Conservation (phyloP, 768 basidiomycete species). For the Suillus sp. region DNA sequence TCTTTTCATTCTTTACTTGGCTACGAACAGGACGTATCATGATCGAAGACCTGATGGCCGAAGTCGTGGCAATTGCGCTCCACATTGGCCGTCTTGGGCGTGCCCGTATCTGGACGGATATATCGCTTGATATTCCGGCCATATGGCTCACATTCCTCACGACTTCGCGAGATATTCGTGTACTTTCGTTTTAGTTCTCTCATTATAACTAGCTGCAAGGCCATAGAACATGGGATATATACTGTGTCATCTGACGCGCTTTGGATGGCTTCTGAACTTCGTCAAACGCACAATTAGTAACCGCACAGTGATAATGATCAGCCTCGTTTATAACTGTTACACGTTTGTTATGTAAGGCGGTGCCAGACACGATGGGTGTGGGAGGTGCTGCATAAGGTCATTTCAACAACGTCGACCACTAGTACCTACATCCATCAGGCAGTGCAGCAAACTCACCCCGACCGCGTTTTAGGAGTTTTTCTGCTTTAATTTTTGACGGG, state of each 20-base stretch:
- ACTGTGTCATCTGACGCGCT: not conserved
- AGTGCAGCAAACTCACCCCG: constrained; percentile 11
- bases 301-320: not conserved
- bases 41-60: not conserved
- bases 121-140: not conserved
- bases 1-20: not conserved
- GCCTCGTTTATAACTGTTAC: not conserved
- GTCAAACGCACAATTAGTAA: not conserved
- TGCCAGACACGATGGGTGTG: constrained; percentile 18
- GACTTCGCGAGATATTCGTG: not conserved
- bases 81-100: not conserved
- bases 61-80: not conserved
- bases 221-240: not conserved
- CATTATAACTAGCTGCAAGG: not conserved
- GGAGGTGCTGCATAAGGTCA: constrained; percentile 2
- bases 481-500: constrained; percentile 7
- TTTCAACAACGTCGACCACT: constrained; percentile 17
- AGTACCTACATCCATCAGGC: constrained; percentile 15
- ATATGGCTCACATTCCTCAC: not conserved
- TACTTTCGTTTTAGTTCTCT: not conserved
- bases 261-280: not conserved
- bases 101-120: not conserved
- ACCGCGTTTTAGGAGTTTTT: constrained; percentile 13
- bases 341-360: constrained; percentile 25
- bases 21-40: not conserved